Conservation (phyloP, 2,329 filamentous ascomycete genomes). For the Pyrenophora tritici-repentis region DNA sequence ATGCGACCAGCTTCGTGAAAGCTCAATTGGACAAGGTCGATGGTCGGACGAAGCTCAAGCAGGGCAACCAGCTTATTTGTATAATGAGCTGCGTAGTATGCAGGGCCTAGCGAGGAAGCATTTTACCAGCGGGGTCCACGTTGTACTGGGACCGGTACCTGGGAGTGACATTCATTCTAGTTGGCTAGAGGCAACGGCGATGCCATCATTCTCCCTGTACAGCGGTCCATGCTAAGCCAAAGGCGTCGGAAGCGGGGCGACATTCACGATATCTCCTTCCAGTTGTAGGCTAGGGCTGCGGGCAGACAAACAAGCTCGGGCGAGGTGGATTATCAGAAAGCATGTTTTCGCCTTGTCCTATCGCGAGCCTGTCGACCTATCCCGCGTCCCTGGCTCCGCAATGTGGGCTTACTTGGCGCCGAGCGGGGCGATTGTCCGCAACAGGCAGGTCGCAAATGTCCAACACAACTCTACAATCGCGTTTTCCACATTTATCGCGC, state of each 20-base stretch:
- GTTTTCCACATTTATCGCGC: conserved; percentile 3
- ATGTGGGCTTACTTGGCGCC: conserved; percentile 25
- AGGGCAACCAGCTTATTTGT: conserved; percentile 33
- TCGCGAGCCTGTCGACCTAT: conserved; percentile 23
- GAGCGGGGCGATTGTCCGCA: conserved; percentile 13
- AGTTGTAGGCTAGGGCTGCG: conserved; percentile 20
- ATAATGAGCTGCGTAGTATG: conserved; percentile 13
- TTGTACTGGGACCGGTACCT: conserved; percentile 22
- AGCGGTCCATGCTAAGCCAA: conserved; percentile 14
- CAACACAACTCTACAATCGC: conserved; percentile 1
- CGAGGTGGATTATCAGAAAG: conserved; percentile 28
- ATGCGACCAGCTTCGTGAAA: conserved; percentile 32
- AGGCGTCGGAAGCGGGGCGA: conserved; percentile 12
- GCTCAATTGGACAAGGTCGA: conserved; percentile 35
- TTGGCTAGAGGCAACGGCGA: conserved; percentile 15
- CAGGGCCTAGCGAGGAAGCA: conserved; percentile 9
- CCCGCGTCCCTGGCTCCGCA: conserved; percentile 15
- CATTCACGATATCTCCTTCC: conserved; percentile 28
- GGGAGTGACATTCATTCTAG: conserved; percentile 6
- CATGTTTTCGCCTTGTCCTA: conserved; percentile 25
- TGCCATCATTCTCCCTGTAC: conserved; percentile 23
- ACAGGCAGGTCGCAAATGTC: conserved; percentile 21
- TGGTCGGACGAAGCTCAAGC: conserved; percentile 17
- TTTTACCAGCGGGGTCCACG: conserved; percentile 18
- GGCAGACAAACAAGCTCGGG: conserved; percentile 31